Evolutionary conservation across 2,329 filamentous ascomycete species (phyloP).

Genomic region (Hortaea werneckii): DNA sequence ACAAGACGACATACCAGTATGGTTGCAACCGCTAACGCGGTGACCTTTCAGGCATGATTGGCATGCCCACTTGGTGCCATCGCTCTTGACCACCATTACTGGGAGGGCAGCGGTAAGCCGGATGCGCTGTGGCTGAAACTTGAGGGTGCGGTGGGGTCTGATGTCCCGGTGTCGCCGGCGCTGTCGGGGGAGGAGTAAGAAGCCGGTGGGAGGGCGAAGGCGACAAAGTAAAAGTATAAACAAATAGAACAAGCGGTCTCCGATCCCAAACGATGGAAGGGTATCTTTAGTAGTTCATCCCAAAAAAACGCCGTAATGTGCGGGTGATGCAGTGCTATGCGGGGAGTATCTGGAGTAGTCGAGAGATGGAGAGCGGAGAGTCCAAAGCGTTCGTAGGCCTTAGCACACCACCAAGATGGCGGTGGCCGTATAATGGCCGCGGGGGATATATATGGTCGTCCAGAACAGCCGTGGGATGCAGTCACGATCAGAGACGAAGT

Average conservation of each 20-base stretch:
- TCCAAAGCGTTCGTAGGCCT: constrained; percentile 8
- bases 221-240: constrained; percentile 4
- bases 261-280: constrained; percentile 3
- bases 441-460: constrained; percentile 2
- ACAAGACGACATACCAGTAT: constrained; percentile 63
- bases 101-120: neutral
- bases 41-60: constrained; percentile 97
- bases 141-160: constrained; percentile 3
- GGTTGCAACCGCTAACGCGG: constrained; percentile 96
- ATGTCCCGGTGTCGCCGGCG: constrained; percentile 9
- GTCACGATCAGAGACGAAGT: neutral
- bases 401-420: constrained; percentile 25
- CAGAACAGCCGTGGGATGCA: constrained; percentile 2
- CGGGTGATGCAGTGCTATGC: neutral
- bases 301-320: constrained; percentile 10
- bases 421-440: constrained; percentile 20
- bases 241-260: constrained; percentile 4
- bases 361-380: constrained; percentile 8
- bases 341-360: neutral
- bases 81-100: constrained; percentile 31
- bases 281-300: constrained; percentile 15
- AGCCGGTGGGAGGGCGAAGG: neutral
- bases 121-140: constrained; percentile 3
- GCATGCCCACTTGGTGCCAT: constrained; percentile 97
- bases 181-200: neutral